Conservation (phyloP, 345 rosid species). For the Murraya paniculata region DNA sequence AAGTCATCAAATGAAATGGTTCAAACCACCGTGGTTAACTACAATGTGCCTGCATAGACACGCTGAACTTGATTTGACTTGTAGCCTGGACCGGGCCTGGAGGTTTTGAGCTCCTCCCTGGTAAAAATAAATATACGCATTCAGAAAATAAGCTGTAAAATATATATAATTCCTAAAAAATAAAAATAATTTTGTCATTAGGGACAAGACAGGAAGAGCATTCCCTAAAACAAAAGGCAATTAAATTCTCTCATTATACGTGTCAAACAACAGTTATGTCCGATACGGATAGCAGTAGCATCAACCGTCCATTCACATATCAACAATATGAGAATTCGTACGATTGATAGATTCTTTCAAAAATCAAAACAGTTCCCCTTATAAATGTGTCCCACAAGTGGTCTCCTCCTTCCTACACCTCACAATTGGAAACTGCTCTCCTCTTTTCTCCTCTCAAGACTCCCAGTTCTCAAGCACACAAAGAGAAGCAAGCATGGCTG, state of each 20-base stretch:
- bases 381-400: constrained; percentile 12
- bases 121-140: no score
- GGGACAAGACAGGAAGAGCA: not conserved
- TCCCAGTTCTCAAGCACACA: not conserved
- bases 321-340: no score
- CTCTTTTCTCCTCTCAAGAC: not conserved
- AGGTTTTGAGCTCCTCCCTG: no score
- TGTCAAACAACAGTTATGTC: not conserved
- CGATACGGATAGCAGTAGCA: constrained; percentile 1
- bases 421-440: not conserved
- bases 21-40: no score
- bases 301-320: constrained; percentile 8
- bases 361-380: constrained; percentile 6
- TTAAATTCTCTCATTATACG: constrained; percentile 5
- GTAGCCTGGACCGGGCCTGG: no score
- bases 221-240: not conserved
- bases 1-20: no score
- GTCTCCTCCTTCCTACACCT: not conserved
- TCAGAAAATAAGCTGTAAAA: no score
- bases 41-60: no score
- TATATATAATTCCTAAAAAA: no score
- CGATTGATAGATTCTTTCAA: not conserved
- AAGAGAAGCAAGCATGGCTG: constrained; percentile 26
- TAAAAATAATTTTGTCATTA: not conserved
- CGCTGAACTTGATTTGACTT: no score